A percentile compares a stretch with the other conserved stretches of the same genome.
Conservation (phyloP, 163 green algal genomes). For the Scenedesmus sp. region DNA sequence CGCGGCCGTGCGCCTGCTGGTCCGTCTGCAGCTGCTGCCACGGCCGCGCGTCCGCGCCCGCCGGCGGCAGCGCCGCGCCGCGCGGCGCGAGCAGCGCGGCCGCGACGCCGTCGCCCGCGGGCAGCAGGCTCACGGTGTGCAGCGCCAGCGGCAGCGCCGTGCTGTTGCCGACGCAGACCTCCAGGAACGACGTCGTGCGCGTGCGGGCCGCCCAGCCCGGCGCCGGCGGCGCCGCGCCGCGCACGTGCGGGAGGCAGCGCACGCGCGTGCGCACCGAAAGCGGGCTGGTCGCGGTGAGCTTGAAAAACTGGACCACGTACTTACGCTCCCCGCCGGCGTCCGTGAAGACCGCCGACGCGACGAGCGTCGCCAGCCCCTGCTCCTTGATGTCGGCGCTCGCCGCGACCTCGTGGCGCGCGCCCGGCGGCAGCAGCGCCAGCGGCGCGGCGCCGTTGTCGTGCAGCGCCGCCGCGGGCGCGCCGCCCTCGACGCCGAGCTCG, state of each 20-base stretch:
- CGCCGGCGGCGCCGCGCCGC: neutral
- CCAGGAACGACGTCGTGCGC: slow-evolving; percentile 26
- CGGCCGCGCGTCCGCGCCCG: slow-evolving; percentile 11
- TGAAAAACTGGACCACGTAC: slow-evolving; percentile 48
- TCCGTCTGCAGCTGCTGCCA: neutral
- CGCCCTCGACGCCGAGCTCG: slow-evolving; percentile 13
- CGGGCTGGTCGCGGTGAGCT: slow-evolving; percentile 18
- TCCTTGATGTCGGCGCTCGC: slow-evolving; percentile 34
- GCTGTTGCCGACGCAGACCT: slow-evolving; percentile 26
- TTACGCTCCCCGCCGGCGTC: slow-evolving; percentile 29
- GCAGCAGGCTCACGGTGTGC: slow-evolving; percentile 31
- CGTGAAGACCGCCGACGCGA: slow-evolving; percentile 44
- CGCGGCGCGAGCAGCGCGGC: slow-evolving; percentile 2
- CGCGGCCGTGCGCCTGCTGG: neutral
- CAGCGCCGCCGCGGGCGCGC: slow-evolving; percentile 7
- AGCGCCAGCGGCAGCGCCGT: slow-evolving; percentile 18
- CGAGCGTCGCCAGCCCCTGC: slow-evolving; percentile 3
- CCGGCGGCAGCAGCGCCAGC: slow-evolving; percentile 16
- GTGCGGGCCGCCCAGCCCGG: slow-evolving; percentile 13
- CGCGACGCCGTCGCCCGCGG: neutral
- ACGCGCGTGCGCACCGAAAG: slow-evolving; percentile 34
- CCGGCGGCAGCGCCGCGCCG: slow-evolving; percentile 19
- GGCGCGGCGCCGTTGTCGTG: slow-evolving; percentile 25
- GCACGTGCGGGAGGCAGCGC: slow-evolving; percentile 34
- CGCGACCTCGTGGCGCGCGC: slow-evolving; percentile 10